Base-by-base conservation (phyloP, 2,329 filamentous ascomycete genomes). In the Mycosphaerella sp. region DNA sequence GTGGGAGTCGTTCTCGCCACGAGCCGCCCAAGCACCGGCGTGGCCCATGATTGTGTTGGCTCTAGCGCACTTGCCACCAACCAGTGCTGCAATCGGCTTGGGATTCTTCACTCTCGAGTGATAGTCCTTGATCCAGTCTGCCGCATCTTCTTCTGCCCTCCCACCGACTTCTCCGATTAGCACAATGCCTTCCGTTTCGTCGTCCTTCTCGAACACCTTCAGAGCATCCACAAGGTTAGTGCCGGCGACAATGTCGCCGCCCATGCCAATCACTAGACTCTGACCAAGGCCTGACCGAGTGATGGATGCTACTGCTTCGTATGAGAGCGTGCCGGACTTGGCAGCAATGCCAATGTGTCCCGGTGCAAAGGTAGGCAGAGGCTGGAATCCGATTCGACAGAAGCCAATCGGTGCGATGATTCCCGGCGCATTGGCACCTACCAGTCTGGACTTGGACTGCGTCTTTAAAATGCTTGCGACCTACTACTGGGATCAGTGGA, bases 271-370 rank as follows among this genome's bases (percentile, higher is more conserved):
- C 41, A 86, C 87, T 6, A 90, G 72, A 64, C 85, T 89, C 69
- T 92, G 87, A 0, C 87, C 87, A 0, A 91, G 73, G 0, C 87
- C 86, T n/a, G 81, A 83, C 57, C 83, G 77, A 6, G 85, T 87
- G 23, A 87, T 83, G 1, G 85, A 84, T 0, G 84, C 87, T 1
- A 90, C 87, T 1, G 87, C 82, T 68, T 92, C 87, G 64, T 91
- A 92, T 57, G 85, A 89, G 40, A 92, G 72, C 0, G 87, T 92
- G 1, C 87, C 87, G 0, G 85, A 89, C 67, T 89, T 90, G n/a
- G 86, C 85, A 2, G 88, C 80, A 51, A 92, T 87, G 2, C 86
- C 87, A 21, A 92, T 75, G 53, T 80, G 79, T 0, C 86, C 87
- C 0, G 81, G 78, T 54, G 77, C 74, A 64, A 89, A 91, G 54